phyloP scores from a whole-genome alignment of 2,329 filamentous ascomycete genomes.

The Trichophyton equinum region DNA sequence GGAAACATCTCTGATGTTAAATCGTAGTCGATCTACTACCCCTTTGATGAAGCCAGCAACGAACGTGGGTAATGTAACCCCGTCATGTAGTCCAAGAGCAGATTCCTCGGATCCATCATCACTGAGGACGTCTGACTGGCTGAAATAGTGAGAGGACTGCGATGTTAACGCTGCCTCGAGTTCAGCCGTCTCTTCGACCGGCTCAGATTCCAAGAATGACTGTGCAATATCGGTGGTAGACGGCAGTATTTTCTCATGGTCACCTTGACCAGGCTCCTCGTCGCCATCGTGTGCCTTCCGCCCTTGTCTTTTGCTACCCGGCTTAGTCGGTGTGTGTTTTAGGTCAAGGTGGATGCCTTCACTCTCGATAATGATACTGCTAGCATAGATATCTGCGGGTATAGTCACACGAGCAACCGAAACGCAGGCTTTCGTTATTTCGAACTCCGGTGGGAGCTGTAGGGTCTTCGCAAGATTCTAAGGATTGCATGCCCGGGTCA shows the following conservation, averaged over 20 bases:
- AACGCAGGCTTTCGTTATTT: constrained; percentile 61
- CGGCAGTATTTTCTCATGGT: constrained; percentile 29
- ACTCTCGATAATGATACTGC: constrained; percentile 68
- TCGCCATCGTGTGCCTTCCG: constrained; percentile 18
- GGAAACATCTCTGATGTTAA: constrained; percentile 41
- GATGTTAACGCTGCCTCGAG: constrained; percentile 45
- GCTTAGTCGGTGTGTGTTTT: constrained; percentile 36
- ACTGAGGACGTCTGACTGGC: constrained; percentile 37
- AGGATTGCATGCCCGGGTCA: background rate
- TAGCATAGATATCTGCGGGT: constrained; percentile 76
- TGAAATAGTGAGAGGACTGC: constrained; percentile 39
- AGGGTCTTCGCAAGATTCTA: constrained; percentile 69
- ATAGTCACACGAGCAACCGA: constrained; percentile 67
- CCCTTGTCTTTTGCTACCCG: background rate
- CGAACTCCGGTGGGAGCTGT: constrained; percentile 59
- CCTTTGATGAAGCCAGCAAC: constrained; percentile 48
- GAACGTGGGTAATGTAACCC: constrained; percentile 46
- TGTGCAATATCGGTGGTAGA: constrained; percentile 47
- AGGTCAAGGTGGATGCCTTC: constrained; percentile 66
- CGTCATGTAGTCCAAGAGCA: constrained; percentile 41
- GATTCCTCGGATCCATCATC: constrained; percentile 39
- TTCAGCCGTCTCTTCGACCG: constrained; percentile 44
- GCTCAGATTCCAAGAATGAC: constrained; percentile 49
- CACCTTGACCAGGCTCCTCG: constrained; percentile 14
- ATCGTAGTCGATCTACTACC: constrained; percentile 43